These are phyloP conservation scores for Cryphonectria carpinicola DNA, from an alignment of 2,329 filamentous ascomycete genomes.

Conservation along the genomic window DNA sequence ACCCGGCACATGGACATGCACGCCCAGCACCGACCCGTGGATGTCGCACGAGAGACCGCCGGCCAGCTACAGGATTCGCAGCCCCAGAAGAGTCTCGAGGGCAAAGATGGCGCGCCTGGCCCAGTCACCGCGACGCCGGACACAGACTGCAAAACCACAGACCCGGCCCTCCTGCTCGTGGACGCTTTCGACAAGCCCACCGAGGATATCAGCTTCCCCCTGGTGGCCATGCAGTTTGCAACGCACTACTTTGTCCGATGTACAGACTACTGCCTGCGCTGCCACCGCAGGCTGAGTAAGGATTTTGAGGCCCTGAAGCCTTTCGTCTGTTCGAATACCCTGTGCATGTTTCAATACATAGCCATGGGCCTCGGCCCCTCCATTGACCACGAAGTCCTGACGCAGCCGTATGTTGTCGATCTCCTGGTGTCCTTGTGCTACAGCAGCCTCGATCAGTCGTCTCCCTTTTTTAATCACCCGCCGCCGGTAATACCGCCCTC, in stretches of 20 bases:
- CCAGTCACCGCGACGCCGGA: constrained; percentile 35
- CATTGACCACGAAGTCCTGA: constrained; percentile 81
- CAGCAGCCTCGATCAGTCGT: constrained; percentile 45
- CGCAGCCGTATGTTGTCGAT: constrained; percentile 82
- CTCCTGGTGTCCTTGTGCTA: constrained; percentile 85
- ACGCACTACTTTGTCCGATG: constrained; percentile 79
- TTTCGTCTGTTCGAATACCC: constrained; percentile 73
- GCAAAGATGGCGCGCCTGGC: constrained; percentile 7
- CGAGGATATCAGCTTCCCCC: constrained; percentile 51
- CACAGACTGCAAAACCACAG: constrained; percentile 20
- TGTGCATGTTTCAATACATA: constrained; percentile 91
- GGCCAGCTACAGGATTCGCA: not conserved
- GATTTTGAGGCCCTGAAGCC: constrained; percentile 74
- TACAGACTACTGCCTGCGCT: constrained; percentile 86
- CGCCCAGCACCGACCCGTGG: not conserved
- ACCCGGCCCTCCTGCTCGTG: constrained; percentile 10
- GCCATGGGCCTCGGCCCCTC: constrained; percentile 81
- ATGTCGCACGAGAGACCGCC: not conserved
- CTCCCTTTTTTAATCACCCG: not conserved
- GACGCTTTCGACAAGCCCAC: constrained; percentile 10
- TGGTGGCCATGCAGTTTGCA: constrained; percentile 73
- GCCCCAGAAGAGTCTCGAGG: not conserved
- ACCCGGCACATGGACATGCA: constrained; percentile 33
- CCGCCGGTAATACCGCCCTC: accelerated
- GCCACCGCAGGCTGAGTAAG: constrained; percentile 68